phyloP scores from a whole-genome alignment of 2,329 filamentous ascomycete species.

The Fusarium lyarnte region DNA sequence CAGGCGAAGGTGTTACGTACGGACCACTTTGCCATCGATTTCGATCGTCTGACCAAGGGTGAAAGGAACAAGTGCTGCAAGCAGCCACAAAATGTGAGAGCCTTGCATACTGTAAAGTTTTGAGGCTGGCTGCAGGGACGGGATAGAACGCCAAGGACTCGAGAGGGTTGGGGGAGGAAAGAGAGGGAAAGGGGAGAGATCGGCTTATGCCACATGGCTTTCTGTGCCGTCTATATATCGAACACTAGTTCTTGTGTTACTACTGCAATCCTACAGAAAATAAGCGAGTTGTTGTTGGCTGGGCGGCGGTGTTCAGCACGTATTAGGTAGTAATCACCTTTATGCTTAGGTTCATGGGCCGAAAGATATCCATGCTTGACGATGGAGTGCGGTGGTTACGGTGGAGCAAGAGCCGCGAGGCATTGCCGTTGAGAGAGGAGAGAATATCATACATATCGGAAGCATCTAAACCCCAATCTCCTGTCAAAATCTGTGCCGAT shows the following conservation, averaged over 20 bases:
- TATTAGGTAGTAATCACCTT: slow-evolving; percentile 30
- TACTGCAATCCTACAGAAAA: background rate
- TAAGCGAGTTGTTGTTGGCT: background rate
- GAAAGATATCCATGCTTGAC: slow-evolving; percentile 15
- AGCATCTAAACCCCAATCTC: background rate
- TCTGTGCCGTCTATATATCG: slow-evolving; percentile 26
- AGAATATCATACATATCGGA: background rate
- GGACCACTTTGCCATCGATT: slow-evolving; percentile 30
- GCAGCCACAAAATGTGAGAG: slow-evolving; percentile 24
- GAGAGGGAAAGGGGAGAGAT: slow-evolving; percentile 2
- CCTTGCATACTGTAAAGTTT: slow-evolving; percentile 17
- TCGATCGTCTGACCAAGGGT: slow-evolving; percentile 33
- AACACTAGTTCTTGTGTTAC: background rate
- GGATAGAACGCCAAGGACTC: slow-evolving; percentile 6
- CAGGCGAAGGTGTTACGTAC: slow-evolving; percentile 22
- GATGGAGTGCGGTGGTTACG: slow-evolving; percentile 1
- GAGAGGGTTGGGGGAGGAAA: slow-evolving; percentile 4
- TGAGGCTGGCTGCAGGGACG: slow-evolving; percentile 7
- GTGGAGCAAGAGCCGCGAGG: slow-evolving; percentile 1
- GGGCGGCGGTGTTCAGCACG: slow-evolving; percentile 3
- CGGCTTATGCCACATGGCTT: slow-evolving; percentile 24
- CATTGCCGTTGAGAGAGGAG: background rate
- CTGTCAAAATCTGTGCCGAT: background rate
- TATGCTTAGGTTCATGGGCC: background rate
- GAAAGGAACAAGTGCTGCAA: slow-evolving; percentile 18